Conservation (phyloP, 2,329 filamentous ascomycete species). For the Calonectria fujianensis region DNA sequence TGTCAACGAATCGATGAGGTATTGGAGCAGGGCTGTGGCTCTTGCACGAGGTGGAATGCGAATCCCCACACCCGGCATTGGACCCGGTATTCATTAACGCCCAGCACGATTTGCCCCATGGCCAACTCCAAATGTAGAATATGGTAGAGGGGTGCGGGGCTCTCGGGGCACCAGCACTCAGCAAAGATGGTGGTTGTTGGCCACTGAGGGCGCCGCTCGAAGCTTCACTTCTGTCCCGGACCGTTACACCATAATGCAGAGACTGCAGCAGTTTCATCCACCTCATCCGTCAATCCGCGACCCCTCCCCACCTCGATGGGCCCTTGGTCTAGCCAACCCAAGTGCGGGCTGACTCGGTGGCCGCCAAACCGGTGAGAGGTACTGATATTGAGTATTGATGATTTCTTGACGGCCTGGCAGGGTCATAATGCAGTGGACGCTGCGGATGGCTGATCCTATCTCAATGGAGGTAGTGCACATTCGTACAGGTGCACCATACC, state of each 20-base stretch:
- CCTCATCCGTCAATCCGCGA: constrained; percentile 31
- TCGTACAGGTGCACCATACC: constrained; percentile 15
- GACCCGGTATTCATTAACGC: constrained; percentile 28
- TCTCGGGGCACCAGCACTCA: constrained; percentile 14
- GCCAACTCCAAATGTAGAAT: constrained; percentile 27
- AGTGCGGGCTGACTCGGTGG: constrained; percentile 29
- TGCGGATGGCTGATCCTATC: constrained; percentile 45
- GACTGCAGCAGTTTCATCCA: constrained; percentile 40
- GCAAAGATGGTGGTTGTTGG: constrained; percentile 24
- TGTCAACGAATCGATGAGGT: constrained; percentile 19
- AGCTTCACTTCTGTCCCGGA: constrained; percentile 26
- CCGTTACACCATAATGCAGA: constrained; percentile 35
- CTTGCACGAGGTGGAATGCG: constrained; percentile 26
- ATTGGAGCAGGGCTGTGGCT: constrained; percentile 19
- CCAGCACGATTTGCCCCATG: constrained; percentile 27
- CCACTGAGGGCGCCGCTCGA: constrained; percentile 37
- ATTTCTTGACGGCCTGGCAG: constrained; percentile 27
- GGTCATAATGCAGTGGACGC: constrained; percentile 50
- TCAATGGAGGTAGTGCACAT: constrained; percentile 19
- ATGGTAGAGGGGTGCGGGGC: constrained; percentile 18
- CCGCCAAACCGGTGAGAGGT: constrained; percentile 29
- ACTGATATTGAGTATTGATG: constrained; percentile 30
- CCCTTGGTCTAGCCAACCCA: constrained; percentile 33
- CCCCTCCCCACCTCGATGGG: constrained; percentile 36
- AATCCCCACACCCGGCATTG: constrained; percentile 35